A percentile compares a stretch with the other conserved stretches of the same genome.
phyloP scores from a whole-genome alignment of 495 filamentous ascomycete genomes.

The Talaromyces nanjingensis region DNA sequence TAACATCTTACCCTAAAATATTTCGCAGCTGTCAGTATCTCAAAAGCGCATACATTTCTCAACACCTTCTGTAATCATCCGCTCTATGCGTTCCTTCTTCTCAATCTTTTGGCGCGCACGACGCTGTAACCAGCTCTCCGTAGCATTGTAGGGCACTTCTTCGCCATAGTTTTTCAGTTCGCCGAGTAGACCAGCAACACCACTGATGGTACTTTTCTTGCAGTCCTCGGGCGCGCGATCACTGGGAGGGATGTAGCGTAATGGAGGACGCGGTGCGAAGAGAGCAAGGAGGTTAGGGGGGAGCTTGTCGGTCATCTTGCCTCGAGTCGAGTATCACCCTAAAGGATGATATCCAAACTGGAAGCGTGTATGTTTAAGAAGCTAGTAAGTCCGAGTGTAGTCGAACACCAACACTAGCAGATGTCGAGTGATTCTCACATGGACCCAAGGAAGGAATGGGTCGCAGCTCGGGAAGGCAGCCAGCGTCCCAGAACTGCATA shows the following conservation, averaged over 20 bases:
- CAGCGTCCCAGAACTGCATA: slow-evolving; percentile 7
- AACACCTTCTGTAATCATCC: slow-evolving; percentile 58
- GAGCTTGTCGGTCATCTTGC: slow-evolving; percentile 84
- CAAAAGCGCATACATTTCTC: slow-evolving; percentile 52
- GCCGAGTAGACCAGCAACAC: slow-evolving; percentile 66
- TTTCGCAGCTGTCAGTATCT: neutral
- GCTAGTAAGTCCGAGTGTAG: neutral
- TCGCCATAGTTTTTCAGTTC: slow-evolving; percentile 63
- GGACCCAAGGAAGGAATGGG: neutral
- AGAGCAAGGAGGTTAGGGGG: slow-evolving; percentile 87
- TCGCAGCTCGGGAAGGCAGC: slow-evolving; percentile 4
- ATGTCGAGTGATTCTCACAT: neutral
- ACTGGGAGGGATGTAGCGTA: slow-evolving; percentile 79
- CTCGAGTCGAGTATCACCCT: neutral
- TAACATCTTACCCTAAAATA: neutral
- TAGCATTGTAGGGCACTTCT: slow-evolving; percentile 68
- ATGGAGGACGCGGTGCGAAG: slow-evolving; percentile 85
- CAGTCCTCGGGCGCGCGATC: slow-evolving; percentile 81
- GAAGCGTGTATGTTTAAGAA: neutral
- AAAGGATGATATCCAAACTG: neutral
- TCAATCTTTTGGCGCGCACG: slow-evolving; percentile 74
- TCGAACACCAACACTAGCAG: neutral
- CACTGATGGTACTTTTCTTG: slow-evolving; percentile 56
- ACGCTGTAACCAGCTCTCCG: slow-evolving; percentile 86
- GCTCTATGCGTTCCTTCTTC: slow-evolving; percentile 59